Base-by-base conservation (phyloP, 2,329 filamentous ascomycete genomes). In the Aspergillus sclerotialis region DNA sequence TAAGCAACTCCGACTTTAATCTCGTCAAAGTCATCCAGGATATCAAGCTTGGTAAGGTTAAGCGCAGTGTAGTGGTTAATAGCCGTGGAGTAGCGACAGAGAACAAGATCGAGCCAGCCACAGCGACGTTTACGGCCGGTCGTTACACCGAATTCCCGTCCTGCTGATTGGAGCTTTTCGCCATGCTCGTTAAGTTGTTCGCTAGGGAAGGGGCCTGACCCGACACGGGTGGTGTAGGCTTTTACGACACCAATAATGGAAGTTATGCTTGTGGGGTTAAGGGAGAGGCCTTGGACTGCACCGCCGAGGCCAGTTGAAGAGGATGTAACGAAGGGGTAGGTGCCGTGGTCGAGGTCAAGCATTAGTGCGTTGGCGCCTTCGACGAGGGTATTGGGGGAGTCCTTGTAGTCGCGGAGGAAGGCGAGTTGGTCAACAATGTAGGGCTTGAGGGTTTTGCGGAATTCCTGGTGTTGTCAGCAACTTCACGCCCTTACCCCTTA, bases 21-120 rank as follows among this genome's bases (percentile, higher is more conserved):
- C 56, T 76, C 72, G 13, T 77, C 70, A 49, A 81, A 80, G 49
- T 73, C 69, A 50, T 81, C 77, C 5, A 81, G 64, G 21, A 81
- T 69, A 48, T 81, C 77, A 30, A 81, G 69, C 59, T 80, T 80
- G 37, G 76, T 80, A 37, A 80, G 63, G 62, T 81, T 80, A 49
- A 80, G 63, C 9, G 64, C 58, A 11, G 68, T 70, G 55, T 70
- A 71, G 55, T 68, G 64, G 58, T 70, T 71, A 45, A 71, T 60
- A 9, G 72, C 61, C 18, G 75, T 72, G 53, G 73, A 77, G 66
- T 78, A 77, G 50, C 76, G 75, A 46, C 76, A 65, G 11, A 80
- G 65, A n/a, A 80, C 76, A 26, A 80, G 65, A 52, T 81, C 77
- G 44, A 80, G 68, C 76, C 76, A 80, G 33, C 77, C 77, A 46